phyloP scores from a whole-genome alignment of 192 early-diverging fungal genomes.

The Backusella circina region DNA sequence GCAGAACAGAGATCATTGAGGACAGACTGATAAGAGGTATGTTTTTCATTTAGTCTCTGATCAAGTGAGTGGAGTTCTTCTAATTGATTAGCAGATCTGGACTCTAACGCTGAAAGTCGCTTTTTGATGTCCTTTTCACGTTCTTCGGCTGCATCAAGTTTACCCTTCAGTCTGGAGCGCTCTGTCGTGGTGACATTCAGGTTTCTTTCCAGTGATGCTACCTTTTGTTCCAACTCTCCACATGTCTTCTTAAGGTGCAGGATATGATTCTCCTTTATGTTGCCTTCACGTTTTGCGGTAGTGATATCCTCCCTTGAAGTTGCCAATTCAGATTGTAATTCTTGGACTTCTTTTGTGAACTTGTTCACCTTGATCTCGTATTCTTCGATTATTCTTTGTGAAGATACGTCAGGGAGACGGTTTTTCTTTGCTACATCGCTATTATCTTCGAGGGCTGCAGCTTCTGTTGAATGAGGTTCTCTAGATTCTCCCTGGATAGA shows the following conservation, averaged over 20 bases:
- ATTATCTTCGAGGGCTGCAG: not conserved
- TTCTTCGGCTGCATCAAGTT: not conserved
- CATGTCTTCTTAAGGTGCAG: not conserved
- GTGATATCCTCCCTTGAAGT: not conserved
- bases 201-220: not conserved
- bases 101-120: not conserved
- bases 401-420: not conserved
- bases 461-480: not conserved
- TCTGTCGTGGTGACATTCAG: not conserved
- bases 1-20: not conserved
- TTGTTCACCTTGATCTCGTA: not conserved
- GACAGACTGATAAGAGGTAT: not conserved
- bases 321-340: not conserved
- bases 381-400: not conserved
- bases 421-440: not conserved
- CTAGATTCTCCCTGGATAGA: not conserved
- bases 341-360: not conserved
- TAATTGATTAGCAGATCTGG: not conserved
- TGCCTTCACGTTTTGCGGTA: not conserved
- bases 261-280: not conserved
- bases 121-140: not conserved
- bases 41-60: not conserved
- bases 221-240: not conserved
- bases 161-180: not conserved
- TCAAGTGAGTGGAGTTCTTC: not conserved